Base-by-base conservation (phyloP, 2,329 filamentous ascomycete genomes). In the Monosporascus sp. region DNA sequence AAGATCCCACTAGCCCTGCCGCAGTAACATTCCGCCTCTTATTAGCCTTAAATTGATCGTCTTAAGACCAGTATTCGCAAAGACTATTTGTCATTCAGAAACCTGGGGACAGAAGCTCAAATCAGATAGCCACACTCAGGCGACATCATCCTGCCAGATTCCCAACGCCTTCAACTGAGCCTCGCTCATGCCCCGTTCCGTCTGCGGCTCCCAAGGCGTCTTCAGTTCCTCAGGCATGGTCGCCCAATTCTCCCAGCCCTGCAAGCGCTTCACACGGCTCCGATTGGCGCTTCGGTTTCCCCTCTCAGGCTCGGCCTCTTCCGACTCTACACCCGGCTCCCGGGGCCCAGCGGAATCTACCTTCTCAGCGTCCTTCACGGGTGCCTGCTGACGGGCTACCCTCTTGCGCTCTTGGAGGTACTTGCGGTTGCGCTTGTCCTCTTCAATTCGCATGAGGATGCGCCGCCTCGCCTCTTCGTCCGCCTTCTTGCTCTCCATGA, bases 361-460 rank as follows among this genome's bases (percentile, higher is more conserved):
- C 9, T 14, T 14, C 31, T 14, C 9, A 17, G 22, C 24, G 24
- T 31, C 11, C 17, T 25, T n/a, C 14, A 15, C 14, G 14, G 43
- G 14, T 27, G 43, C 24, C 14, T 46, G 43, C n/a, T 46, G 43
- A 18, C 43, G 43, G 2, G 43, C 43, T 17, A 17, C 24, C 20
- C 24, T 25, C 43, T 46, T 15, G 22, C 3, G 15, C 24, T 31
- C 43, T n/a, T 46, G 9, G 43, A 3, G 24, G 22, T 46, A 31
- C 20, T 22, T 46, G 11, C 53, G 49, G 31, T 53, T 48, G 20
- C 27, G 20, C 53, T 58, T 55, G 48, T 61, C 49, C 4, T 54
- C 44, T 27, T 61, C 59, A 39, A 61, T 61, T 5, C 55, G 53
- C 24, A 35, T 41, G 18, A 59, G 51, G 20, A 52, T 49, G 15